phyloP scores from a whole-genome alignment of 176 grass and related monocot species.

The Hordeum vulgare region DNA sequence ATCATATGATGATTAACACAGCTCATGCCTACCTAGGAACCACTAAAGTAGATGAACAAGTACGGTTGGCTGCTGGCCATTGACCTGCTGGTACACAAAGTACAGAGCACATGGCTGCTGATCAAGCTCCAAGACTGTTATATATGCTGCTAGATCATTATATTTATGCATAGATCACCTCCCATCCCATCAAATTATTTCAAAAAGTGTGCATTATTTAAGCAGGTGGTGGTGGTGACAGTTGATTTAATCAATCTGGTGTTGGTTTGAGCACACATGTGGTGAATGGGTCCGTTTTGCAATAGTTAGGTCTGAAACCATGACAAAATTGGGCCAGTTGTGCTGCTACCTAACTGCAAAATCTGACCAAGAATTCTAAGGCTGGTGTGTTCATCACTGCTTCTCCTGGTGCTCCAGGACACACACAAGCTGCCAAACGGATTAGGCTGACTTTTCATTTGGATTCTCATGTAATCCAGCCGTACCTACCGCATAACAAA shows the following conservation, averaged over 20 bases:
- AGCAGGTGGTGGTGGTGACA: background rate
- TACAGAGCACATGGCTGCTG: background rate
- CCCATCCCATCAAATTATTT: background rate
- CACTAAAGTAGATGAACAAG: background rate
- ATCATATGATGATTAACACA: background rate
- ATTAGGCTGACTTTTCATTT: background rate
- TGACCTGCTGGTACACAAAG: background rate
- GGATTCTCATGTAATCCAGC: background rate
- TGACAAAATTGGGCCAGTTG: conserved; percentile 11
- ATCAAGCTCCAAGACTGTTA: background rate
- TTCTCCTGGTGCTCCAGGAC: conserved; percentile 5
- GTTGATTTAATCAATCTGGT: background rate
- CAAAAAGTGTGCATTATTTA: background rate
- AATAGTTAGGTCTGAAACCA: conserved; percentile 29
- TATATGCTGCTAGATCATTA: background rate
- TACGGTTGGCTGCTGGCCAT: background rate
- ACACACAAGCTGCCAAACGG: conserved; percentile 15
- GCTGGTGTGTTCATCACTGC: conserved; percentile 5
- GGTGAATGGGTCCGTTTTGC: background rate
- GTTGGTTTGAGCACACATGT: background rate
- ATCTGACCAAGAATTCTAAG: background rate
- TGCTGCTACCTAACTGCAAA: conserved; percentile 11
- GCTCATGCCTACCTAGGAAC: background rate
- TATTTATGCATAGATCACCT: background rate
- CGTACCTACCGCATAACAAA: background rate